These are phyloP conservation scores for Hygrophoropsis aurantiaca DNA, from an alignment of 768 basidiomycete genomes.

Conservation along the genomic window DNA sequence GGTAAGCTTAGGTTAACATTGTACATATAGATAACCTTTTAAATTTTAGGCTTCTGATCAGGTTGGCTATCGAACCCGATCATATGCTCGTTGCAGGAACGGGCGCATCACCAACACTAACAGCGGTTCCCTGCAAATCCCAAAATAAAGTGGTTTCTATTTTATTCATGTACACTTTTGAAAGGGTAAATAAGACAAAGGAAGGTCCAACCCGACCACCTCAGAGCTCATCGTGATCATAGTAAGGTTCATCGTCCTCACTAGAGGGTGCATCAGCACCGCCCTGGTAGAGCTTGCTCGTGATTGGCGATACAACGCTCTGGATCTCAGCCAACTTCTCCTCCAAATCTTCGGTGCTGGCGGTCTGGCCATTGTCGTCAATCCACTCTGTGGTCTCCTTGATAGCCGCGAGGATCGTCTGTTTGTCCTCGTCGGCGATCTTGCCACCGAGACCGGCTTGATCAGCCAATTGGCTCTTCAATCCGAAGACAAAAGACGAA, in stretches of 20 bases:
- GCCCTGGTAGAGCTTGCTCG: conserved; percentile 70
- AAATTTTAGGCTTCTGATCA: no score
- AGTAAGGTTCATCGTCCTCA: conserved; percentile 45
- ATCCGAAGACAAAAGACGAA: conserved; percentile 79
- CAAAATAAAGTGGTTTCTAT: conserved; percentile 13
- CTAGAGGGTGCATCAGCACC: conserved; percentile 29
- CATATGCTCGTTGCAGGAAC: no score
- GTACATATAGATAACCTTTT: no score
- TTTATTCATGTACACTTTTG: conserved; percentile 9
- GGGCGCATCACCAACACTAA: no score
- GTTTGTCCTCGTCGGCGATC: conserved; percentile 77
- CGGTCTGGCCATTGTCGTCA: conserved; percentile 75
- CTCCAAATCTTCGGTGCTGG: conserved; percentile 85
- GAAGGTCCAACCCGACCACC: conserved; percentile 5
- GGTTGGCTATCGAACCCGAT: no score
- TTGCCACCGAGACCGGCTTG: conserved; percentile 91
- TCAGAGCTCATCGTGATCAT: conserved; percentile 56
- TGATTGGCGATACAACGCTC: conserved; percentile 77
- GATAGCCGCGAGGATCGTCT: conserved; percentile 73
- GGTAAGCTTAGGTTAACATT: no score
- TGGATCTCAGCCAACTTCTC: conserved; percentile 85
- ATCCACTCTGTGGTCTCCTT: conserved; percentile 94
- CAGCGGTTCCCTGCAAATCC: no score
- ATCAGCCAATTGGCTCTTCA: conserved; percentile 86
- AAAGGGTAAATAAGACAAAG: conserved; percentile 7